Conservation (phyloP, 208 protist genomes). For the Vickermania spadyakhi region DNA sequence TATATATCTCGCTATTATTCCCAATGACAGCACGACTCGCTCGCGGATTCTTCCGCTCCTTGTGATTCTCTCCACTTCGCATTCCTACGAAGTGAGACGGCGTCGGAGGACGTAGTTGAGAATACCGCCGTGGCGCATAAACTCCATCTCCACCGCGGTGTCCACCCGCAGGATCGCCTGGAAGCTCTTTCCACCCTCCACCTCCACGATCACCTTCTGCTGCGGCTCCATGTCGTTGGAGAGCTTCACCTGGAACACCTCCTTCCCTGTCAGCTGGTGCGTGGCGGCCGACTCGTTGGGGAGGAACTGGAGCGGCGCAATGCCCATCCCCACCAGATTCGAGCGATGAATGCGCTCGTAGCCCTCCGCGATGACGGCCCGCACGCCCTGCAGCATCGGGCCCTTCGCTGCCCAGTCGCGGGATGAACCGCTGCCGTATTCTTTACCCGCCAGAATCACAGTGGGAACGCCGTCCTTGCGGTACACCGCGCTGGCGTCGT, state of each 20-base stretch:
- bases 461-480: constrained; percentile 44
- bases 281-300: constrained; percentile 68
- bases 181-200: constrained; percentile 82
- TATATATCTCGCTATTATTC: neutral
- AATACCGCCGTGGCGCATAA: constrained; percentile 91
- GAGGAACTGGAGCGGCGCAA: constrained; percentile 94
- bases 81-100: constrained; percentile 18
- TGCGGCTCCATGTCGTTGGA: constrained; percentile 66
- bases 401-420: constrained; percentile 97
- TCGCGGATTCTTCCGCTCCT: neutral
- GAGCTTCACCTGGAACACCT: constrained; percentile 87
- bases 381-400: constrained; percentile 92
- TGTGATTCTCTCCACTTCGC: neutral
- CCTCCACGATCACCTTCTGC: constrained; percentile 82
- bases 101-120: constrained; percentile 90
- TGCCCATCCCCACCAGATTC: constrained; percentile 94
- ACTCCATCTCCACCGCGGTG: constrained; percentile 92
- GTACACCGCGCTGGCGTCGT: constrained; percentile 93
- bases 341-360: constrained; percentile 95
- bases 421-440: constrained; percentile 93
- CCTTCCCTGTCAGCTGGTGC: constrained; percentile 90
- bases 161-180: constrained; percentile 88
- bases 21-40: neutral
- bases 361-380: constrained; percentile 89
- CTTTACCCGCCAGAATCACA: constrained; percentile 92